Conservation (phyloP, 768 basidiomycete species). For the Phylloporus sp. region DNA sequence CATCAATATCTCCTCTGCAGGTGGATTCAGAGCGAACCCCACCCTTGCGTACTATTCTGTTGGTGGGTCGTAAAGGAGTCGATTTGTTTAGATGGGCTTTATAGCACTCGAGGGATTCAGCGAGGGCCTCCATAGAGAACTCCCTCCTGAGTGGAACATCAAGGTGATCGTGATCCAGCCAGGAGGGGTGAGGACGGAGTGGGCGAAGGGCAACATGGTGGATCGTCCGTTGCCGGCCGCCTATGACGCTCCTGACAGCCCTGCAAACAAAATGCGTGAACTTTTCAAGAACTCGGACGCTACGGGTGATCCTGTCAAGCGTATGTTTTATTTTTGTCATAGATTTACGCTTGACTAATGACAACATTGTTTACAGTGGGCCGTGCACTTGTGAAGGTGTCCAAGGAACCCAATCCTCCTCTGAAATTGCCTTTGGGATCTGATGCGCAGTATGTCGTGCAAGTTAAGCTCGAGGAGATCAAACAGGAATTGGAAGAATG, state of each 20-base stretch:
- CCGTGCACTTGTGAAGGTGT: slow-evolving; percentile 14
- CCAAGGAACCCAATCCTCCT: slow-evolving; percentile 17
- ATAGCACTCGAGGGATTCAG: slow-evolving; percentile 27
- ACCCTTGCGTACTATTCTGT: slow-evolving; percentile 14
- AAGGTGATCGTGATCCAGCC: slow-evolving; percentile 20
- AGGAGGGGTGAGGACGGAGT: slow-evolving; percentile 19
- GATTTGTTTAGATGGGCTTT: slow-evolving; percentile 6
- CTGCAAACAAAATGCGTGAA: slow-evolving; percentile 9
- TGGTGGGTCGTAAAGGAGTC: neutral
- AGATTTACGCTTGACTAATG: neutral
- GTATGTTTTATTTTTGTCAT: neutral
- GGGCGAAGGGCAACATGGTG: slow-evolving; percentile 19
- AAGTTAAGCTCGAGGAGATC: slow-evolving; percentile 16
- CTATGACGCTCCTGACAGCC: slow-evolving; percentile 15
- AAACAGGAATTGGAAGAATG: no score
- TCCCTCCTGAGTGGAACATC: slow-evolving; percentile 26
- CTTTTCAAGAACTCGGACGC: slow-evolving; percentile 1
- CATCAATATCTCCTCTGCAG: neutral
- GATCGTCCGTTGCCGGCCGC: slow-evolving; percentile 11
- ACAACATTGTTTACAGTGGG: slow-evolving; percentile 11
- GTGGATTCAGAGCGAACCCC: slow-evolving; percentile 17
- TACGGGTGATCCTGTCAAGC: neutral
- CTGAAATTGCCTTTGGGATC: slow-evolving; percentile 19
- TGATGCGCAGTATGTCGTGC: slow-evolving; percentile 15
- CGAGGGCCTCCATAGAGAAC: slow-evolving; percentile 22